Percentiles rank a stretch among this genome's conserved stretches.
These are phyloP conservation scores for Cucumis hystrix DNA, from an alignment of 306 rosid genomes.

Conservation along the genomic window DNA sequence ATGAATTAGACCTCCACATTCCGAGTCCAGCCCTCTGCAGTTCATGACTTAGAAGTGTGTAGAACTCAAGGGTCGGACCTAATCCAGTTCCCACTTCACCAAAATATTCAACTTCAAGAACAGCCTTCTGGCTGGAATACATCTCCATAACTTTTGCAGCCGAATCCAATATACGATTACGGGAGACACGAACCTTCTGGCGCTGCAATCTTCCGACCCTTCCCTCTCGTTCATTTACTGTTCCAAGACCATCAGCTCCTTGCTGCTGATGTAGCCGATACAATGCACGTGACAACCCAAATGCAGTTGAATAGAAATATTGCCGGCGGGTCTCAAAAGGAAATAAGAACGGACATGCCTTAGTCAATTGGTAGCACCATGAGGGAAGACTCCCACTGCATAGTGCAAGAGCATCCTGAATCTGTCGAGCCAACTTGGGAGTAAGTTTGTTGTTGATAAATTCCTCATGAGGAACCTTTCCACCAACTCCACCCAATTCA, in stretches of 20 bases:
- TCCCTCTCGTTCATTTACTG: conserved; percentile 76
- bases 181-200: conserved; percentile 92
- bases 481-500: conserved; percentile 44
- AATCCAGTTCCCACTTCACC: conserved; percentile 99
- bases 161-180: conserved; percentile 92
- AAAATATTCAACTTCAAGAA: conserved; percentile 98
- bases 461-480: conserved; percentile 59
- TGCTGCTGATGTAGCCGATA: conserved; percentile 97
- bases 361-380: conserved; percentile 98
- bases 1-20: conserved; percentile 84
- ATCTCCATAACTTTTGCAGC: conserved; percentile 99
- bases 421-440: conserved; percentile 93
- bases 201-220: conserved; percentile 98
- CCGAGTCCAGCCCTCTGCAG: conserved; percentile 69
- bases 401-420: conserved; percentile 98
- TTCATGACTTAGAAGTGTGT: conserved; percentile 90
- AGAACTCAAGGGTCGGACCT: conserved; percentile 98
- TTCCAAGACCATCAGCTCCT: conserved; percentile 95
- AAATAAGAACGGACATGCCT: conserved; percentile 94
- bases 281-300: conserved; percentile 92
- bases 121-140: conserved; percentile 98
- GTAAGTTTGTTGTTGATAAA: conserved; percentile 89
- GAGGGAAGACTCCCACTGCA: conserved; percentile 99
- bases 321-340: conserved; percentile 95
- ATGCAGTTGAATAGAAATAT: conserved; percentile 94